Conservation (phyloP, 2,329 filamentous ascomycete species). For the Phialophora verrucosa region DNA sequence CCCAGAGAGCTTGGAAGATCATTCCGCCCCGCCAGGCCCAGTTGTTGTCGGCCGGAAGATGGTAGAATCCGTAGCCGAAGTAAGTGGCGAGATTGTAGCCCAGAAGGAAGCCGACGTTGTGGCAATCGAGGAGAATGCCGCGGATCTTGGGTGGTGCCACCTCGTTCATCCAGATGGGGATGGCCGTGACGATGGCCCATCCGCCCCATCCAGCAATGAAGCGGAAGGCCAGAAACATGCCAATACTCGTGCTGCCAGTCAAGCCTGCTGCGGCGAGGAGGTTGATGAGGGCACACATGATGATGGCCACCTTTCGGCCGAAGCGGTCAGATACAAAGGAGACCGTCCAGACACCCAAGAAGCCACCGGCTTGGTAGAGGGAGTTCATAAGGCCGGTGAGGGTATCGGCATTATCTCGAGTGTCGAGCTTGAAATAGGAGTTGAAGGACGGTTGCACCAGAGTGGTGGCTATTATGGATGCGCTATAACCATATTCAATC, state of each 20-base stretch:
- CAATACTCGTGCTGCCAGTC: constrained; percentile 40
- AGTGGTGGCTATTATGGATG: constrained; percentile 34
- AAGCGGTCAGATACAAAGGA: constrained; percentile 38
- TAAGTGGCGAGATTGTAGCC: constrained; percentile 29
- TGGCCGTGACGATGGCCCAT: constrained; percentile 36
- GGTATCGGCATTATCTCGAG: constrained; percentile 45
- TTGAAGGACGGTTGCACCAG: constrained; percentile 53
- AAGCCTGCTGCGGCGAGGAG: constrained; percentile 46
- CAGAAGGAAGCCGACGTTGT: constrained; percentile 28
- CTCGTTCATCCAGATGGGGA: constrained; percentile 33
- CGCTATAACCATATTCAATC: constrained; percentile 31
- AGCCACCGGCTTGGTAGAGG: constrained; percentile 51
- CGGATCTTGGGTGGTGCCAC: constrained; percentile 18
- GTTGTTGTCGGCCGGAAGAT: constrained; percentile 27
- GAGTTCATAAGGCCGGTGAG: constrained; percentile 9
- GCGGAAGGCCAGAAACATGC: constrained; percentile 44
- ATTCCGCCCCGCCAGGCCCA: constrained; percentile 26
- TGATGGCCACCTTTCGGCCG: constrained; percentile 46
- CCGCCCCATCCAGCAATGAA: constrained; percentile 48
- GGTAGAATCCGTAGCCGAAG: constrained; percentile 29
- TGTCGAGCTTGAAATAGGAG: constrained; percentile 49
- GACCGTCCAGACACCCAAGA: constrained; percentile 41
- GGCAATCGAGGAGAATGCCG: constrained; percentile 27
- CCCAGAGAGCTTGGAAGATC: constrained; percentile 25
- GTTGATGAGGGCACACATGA: constrained; percentile 45